Percentiles rank a stretch among this genome's conserved stretches.
Conservation (phyloP, 352 stramenopile species). For the Thalassiosira hispida region DNA sequence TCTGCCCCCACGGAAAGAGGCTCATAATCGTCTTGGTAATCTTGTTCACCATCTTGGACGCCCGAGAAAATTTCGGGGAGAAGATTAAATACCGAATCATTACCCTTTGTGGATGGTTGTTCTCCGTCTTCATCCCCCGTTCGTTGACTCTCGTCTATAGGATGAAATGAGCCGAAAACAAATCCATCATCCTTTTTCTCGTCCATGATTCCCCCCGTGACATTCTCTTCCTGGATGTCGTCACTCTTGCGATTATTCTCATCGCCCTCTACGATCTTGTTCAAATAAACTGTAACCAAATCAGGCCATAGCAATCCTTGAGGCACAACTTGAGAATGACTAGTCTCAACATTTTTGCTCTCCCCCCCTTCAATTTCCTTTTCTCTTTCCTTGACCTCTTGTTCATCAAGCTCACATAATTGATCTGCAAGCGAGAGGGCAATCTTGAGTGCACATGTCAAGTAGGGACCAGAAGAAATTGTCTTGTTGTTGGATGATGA, state of each 20-base stretch:
- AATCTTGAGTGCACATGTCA: constrained; percentile 12
- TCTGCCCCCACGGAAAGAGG: too few relatives aligned
- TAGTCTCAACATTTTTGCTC: neutral
- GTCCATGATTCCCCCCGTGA: too few relatives aligned
- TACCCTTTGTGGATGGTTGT: too few relatives aligned
- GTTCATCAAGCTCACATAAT: constrained; percentile 3
- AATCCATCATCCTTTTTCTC: too few relatives aligned
- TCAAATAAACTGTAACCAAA: neutral
- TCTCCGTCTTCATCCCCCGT: too few relatives aligned
- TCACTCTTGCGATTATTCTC: neutral
- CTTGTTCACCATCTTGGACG: too few relatives aligned
- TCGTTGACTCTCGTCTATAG: too few relatives aligned
- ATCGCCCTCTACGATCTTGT: neutral
- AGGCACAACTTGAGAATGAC: neutral
- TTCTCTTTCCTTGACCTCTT: neutral
- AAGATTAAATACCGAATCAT: too few relatives aligned
- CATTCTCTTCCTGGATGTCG: neutral
- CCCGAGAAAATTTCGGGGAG: too few relatives aligned
- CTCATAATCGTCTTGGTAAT: too few relatives aligned
- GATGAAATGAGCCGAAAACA: too few relatives aligned
- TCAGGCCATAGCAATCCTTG: neutral
- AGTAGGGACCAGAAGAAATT: neutral
- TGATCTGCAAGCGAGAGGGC: constrained; percentile 9
- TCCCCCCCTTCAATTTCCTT: neutral
- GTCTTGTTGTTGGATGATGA: neutral